Conservation (phyloP, 1,284 basidiomycete genomes). For the Cyathus pygmaeus region DNA sequence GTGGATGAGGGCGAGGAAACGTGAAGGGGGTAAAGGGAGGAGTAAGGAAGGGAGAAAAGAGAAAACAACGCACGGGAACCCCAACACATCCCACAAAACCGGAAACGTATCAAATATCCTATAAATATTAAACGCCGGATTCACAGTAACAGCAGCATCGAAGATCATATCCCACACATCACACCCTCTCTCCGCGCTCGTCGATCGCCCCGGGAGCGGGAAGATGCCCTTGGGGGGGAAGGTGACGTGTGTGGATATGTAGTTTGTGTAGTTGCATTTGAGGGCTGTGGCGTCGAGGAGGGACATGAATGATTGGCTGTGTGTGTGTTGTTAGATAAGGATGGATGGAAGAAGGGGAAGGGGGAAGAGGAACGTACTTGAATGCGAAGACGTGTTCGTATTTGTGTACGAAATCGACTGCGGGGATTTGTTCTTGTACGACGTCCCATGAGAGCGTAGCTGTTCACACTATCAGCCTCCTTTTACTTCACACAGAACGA, state of each 20-base stretch:
- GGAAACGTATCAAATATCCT: conserved; percentile 73
- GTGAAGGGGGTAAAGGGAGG: too few species aligned
- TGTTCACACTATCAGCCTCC: too few species aligned
- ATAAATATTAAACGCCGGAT: conserved; percentile 83
- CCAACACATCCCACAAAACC: conserved; percentile 79
- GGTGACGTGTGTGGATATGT: conserved; percentile 68
- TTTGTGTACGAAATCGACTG: too few species aligned
- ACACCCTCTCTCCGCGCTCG: conserved; percentile 58
- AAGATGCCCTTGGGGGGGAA: conserved; percentile 71
- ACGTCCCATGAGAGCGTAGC: conserved; percentile 61
- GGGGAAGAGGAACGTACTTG: too few species aligned
- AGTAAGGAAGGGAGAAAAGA: neutral
- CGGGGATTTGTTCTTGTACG: too few species aligned
- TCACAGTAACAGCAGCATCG: conserved; percentile 64
- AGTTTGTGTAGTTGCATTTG: conserved; percentile 71
- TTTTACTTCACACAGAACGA: neutral
- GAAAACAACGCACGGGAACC: conserved; percentile 67
- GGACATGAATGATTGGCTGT: conserved; percentile 69
- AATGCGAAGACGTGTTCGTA: too few species aligned
- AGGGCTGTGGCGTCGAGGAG: conserved; percentile 63
- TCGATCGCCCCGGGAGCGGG: conserved; percentile 66
- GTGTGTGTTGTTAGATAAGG: conserved; percentile 67
- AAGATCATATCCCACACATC: conserved; percentile 75
- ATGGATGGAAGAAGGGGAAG: conserved; percentile 34
- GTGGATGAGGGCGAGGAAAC: too few species aligned